Conservation (phyloP, 2,329 filamentous ascomycete species). For the Geosmithia flava region DNA sequence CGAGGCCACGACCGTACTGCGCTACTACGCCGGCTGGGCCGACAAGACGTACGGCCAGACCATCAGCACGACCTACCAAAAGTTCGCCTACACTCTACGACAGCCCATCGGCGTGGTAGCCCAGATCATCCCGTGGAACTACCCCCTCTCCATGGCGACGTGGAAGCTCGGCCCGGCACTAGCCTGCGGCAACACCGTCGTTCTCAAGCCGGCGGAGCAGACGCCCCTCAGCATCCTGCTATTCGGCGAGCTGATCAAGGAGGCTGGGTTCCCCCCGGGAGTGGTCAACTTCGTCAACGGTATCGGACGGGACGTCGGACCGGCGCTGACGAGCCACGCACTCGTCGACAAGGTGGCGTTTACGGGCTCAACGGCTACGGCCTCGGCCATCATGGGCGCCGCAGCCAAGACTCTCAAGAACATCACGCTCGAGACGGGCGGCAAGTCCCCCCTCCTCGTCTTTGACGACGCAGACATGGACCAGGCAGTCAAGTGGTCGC, state of each 20-base stretch:
- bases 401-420: constrained; percentile 43
- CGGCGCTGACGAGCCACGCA: constrained; percentile 49
- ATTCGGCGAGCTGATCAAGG: constrained; percentile 48
- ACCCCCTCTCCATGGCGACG: constrained; percentile 25
- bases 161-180: constrained; percentile 62
- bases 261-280: constrained; percentile 61
- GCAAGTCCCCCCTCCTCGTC: constrained; percentile 45
- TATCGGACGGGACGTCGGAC: constrained; percentile 49
- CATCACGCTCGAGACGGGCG: constrained; percentile 45
- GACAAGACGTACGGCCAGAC: constrained; percentile 61
- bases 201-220: constrained; percentile 49
- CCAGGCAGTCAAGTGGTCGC: constrained; percentile 42
- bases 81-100: constrained; percentile 56
- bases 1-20: constrained; percentile 23
- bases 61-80: constrained; percentile 48
- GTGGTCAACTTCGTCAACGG: constrained; percentile 63
- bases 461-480: constrained; percentile 48
- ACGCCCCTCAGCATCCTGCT: constrained; percentile 47
- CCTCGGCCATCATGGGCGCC: constrained; percentile 54
- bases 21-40: constrained; percentile 59
- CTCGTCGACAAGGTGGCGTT: constrained; percentile 62
- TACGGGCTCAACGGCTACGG: constrained; percentile 56
- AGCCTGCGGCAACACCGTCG: constrained; percentile 45
- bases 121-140: constrained; percentile 63
- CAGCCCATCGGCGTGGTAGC: constrained; percentile 59